Percentiles rank a stretch among this genome's conserved stretches.
phyloP scores from a whole-genome alignment of 257 asterid genomes.

The Solanum phureja region DNA sequence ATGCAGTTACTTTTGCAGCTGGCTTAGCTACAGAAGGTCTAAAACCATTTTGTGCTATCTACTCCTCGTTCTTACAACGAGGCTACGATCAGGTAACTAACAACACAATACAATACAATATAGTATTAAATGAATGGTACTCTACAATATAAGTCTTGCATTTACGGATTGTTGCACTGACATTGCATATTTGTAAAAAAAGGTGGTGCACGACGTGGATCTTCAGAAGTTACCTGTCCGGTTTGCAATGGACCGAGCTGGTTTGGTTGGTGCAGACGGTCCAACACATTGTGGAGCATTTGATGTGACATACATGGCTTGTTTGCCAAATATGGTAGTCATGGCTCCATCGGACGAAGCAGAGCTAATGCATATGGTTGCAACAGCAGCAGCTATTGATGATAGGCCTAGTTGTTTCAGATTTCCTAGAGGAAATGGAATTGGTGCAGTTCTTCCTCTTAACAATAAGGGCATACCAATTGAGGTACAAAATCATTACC shows the following conservation, averaged over 20 bases:
- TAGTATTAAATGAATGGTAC: too few species aligned
- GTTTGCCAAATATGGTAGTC: constrained; percentile 79
- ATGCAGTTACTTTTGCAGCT: constrained; percentile 79
- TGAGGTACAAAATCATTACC: constrained; percentile 29
- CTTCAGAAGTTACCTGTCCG: constrained; percentile 77
- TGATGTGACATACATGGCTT: constrained; percentile 73
- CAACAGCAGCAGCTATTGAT: constrained; percentile 68
- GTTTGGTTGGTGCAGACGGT: constrained; percentile 81
- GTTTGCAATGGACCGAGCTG: constrained; percentile 81
- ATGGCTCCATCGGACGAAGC: constrained; percentile 88
- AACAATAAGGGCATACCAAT: constrained; percentile 51
- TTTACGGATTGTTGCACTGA: neutral
- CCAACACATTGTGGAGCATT: constrained; percentile 86
- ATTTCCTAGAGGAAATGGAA: constrained; percentile 69
- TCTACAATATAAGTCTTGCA: neutral
- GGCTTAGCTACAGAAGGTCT: constrained; percentile 79
- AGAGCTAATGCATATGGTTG: constrained; percentile 78
- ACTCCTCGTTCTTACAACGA: constrained; percentile 68
- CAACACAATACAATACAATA: neutral
- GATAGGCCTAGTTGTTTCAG: constrained; percentile 75
- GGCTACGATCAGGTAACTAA: constrained; percentile 63
- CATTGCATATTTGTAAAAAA: neutral
- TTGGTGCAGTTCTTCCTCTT: constrained; percentile 45
- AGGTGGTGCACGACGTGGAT: constrained; percentile 88
- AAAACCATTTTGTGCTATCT: constrained; percentile 78